Evolutionary conservation across 2,329 filamentous ascomycete genomes (phyloP).

Genomic region (Leptosphaerulina australis): DNA sequence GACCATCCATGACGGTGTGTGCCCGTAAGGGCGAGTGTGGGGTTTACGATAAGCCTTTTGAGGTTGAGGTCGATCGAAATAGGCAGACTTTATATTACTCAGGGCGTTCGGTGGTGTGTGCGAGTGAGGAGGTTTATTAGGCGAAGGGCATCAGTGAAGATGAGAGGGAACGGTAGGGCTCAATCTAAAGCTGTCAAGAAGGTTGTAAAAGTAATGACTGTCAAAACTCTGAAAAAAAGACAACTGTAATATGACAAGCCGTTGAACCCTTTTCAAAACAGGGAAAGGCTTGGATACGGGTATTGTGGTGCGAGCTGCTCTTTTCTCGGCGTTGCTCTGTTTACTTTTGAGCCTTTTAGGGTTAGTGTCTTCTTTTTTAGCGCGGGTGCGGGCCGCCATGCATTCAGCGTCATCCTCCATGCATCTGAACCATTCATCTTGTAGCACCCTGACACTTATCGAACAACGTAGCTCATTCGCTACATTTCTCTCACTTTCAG

Average conservation of each 20-base stretch:
- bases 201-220: constrained; percentile 11
- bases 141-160: constrained; percentile 36
- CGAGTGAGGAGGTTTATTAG: constrained; percentile 27
- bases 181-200: background rate
- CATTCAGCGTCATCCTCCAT: constrained; percentile 23
- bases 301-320: constrained; percentile 17
- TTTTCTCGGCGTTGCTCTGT: constrained; percentile 13
- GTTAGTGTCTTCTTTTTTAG: constrained; percentile 2
- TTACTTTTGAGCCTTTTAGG: too few species aligned
- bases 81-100: constrained; percentile 3
- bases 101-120: constrained; percentile 18
- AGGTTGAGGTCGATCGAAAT: constrained; percentile 6
- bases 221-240: constrained; percentile 20
- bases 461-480: constrained; percentile 15
- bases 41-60: constrained; percentile 20
- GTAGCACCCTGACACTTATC: constrained; percentile 7
- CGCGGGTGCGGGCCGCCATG: constrained; percentile 13
- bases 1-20: constrained; percentile 47
- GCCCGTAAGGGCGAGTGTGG: constrained; percentile 35
- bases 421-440: constrained; percentile 10
- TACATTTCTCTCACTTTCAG: constrained; percentile 3
- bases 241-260: constrained; percentile 4
- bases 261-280: constrained; percentile 6
- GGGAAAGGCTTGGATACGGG: constrained; percentile 13
- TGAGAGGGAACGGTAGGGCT: constrained; percentile 17